Evolutionary conservation across 768 basidiomycete genomes (phyloP), one percentile per base, ranked within the genome.

Genomic region (Cystofilobasidium macerans): DNA sequence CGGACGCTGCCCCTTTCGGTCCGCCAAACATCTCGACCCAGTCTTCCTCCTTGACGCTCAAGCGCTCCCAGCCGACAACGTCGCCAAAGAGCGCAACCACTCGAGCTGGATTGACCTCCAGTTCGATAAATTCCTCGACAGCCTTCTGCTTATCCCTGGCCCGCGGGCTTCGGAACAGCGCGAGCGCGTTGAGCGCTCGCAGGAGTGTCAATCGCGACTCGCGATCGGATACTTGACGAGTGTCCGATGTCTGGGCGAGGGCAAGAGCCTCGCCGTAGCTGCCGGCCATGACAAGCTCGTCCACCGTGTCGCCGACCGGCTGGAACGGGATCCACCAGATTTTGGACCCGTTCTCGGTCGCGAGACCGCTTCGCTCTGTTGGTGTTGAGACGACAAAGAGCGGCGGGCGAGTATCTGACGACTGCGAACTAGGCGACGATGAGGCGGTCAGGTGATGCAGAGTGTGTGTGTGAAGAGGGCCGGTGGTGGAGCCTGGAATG

Each of bases 51-150:
- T 85, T 82, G 0, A 86, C 82, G 7, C 84, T 79, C 11, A 97
- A 76, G 36, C 88, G 81, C 8, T 94, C 94, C 1, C 90, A 82
- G 3, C 98, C 82, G 16, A 80, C 79, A 40, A 87, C 84, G 16
- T 70, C 70, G 0, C 89, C 88, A 75, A 89, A 99, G 8, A 98
- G 78, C 1, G 92, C 86, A 26, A 98, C 81, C 3, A 99, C 89
- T 72, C 92, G 90, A 0, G 93, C 89, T 0, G 95, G 95, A 72
- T 93, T 93, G 70, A 92, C 79, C 70, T 97, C 86, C 47, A 94
- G 84, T 47, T 86, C 83, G 57, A 92, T 82, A 75, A 98, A 92
- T 0, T 85, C 82, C 72, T 95, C 85, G 64, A 97, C 86, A 0
- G 94, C 65, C 28, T 24, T 35, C 87, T 85, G 72, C 83, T 93